These are phyloP conservation scores for Lentithecium fluviatile DNA, from an alignment of 495 filamentous ascomycete species.

Conservation along the genomic window DNA sequence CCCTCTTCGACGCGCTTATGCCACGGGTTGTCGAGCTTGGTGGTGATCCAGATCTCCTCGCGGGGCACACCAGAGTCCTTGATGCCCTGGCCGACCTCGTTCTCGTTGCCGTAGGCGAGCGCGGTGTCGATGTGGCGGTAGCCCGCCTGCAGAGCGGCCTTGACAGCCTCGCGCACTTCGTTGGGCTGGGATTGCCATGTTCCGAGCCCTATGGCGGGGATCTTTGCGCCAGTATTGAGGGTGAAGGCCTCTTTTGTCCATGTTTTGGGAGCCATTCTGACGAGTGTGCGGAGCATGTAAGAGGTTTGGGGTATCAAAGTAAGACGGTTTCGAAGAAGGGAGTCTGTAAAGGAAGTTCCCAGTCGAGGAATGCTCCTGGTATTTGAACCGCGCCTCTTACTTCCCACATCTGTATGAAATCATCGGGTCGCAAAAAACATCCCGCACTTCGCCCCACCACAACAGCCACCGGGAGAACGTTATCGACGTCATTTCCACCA, in stretches of 20 bases:
- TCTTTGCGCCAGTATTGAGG: conserved; percentile 76
- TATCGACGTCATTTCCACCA: neutral
- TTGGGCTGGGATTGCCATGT: conserved; percentile 74
- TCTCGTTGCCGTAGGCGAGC: conserved; percentile 81
- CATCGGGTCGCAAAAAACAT: neutral
- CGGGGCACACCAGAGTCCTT: conserved; percentile 76
- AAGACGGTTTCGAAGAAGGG: neutral
- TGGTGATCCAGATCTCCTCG: conserved; percentile 80
- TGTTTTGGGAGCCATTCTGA: conserved; percentile 30
- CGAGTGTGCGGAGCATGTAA: conserved; percentile 27
- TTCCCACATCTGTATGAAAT: neutral
- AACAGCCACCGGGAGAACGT: neutral
- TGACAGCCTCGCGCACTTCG: conserved; percentile 69
- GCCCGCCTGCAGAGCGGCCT: conserved; percentile 70
- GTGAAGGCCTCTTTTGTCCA: conserved; percentile 60
- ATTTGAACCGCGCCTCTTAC: neutral
- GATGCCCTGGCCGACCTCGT: conserved; percentile 78
- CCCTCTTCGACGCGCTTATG: conserved; percentile 71
- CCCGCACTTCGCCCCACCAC: neutral
- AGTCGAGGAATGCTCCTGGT: neutral
- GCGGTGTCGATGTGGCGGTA: conserved; percentile 75
- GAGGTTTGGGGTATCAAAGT: neutral
- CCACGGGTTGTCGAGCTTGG: conserved; percentile 82
- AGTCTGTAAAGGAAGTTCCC: neutral
- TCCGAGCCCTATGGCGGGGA: conserved; percentile 78